Evolutionary conservation across 176 grass and related monocot genomes (phyloP), one percentile per base, ranked within the genome.

Genomic region (Lolium rigidum): DNA sequence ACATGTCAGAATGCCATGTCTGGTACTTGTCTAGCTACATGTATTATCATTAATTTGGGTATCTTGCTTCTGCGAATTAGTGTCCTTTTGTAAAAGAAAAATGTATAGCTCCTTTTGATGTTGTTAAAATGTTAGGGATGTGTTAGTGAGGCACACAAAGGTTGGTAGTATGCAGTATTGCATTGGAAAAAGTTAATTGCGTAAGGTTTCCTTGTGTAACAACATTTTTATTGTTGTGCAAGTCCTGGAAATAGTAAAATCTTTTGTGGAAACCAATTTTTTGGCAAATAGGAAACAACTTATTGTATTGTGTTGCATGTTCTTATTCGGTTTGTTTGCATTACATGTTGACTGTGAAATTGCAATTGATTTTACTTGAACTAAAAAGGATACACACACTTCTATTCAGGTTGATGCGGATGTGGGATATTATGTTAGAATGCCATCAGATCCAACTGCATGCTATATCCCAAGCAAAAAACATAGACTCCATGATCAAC

Each of bases 381-480:
- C 49, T 90, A 2, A 80, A 37, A 25, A 55, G 10, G 0, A 15
- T 72, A 7, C 24, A 6, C 25, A 57, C 21, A 24, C 5, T 10
- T 55, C 25, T 85, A 89, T 91, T 74, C 84, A 98, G 97, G 80
- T 88, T 98, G 83, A 92, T 79, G 88, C 76, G 39, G 83, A 98
- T 98, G 97, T 96, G 94, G 97, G 64, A 48, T 9, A 69, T 71
- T 39, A 94, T 98, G 92, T 77, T 90, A 73, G 94, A 95, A 91
- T 95, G 97, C 76, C 97, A 98, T 78, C 91, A 87, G 74, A 98
- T 93, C 85, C 97, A 98, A 76, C 79, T 70, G 79, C 90, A 96
- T 84, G 97, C 94, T 20, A 91, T 98, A 80, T 96, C 97, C 9
- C 86, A 90, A 82, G 91, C 93, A 48, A 94, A 94, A 85, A 96